Evolutionary conservation across 345 rosid species (phyloP).

Genomic region (Syzygium jambos): DNA sequence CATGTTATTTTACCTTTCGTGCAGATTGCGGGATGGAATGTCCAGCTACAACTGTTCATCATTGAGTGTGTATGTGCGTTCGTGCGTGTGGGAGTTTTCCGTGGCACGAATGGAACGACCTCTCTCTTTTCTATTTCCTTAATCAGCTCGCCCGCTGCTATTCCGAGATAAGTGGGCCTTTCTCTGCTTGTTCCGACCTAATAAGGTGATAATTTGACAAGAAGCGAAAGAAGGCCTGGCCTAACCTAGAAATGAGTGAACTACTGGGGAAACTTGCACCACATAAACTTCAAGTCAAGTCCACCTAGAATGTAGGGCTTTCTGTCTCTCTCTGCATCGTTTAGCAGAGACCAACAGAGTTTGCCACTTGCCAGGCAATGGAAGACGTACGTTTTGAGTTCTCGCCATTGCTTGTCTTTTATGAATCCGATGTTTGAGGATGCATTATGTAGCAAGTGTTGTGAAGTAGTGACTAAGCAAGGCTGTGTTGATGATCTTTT

Average conservation of each 20-base stretch:
- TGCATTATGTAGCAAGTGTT: background rate
- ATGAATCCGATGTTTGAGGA: background rate
- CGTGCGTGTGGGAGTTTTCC: background rate
- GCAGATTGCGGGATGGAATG: background rate
- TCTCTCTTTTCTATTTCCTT: background rate
- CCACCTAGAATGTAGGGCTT: background rate
- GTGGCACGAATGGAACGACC: background rate
- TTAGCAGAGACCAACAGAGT: background rate
- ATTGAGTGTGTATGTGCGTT: no score
- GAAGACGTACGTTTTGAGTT: background rate
- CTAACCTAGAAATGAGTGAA: background rate
- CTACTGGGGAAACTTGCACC: slow-evolving; percentile 5
- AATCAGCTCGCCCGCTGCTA: background rate
- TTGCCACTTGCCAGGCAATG: background rate
- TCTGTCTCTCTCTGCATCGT: background rate
- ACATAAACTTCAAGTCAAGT: background rate
- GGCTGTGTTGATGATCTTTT: background rate
- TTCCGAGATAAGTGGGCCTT: background rate
- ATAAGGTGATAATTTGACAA: background rate
- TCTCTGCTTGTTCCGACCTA: background rate
- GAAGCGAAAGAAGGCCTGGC: background rate
- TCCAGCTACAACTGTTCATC: background rate
- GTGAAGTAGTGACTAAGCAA: background rate
- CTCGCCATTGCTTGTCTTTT: background rate
- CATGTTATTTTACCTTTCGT: background rate